Evolutionary conservation across 805 yeast genomes (phyloP).

Genomic region (Lipomyces orientalis): DNA sequence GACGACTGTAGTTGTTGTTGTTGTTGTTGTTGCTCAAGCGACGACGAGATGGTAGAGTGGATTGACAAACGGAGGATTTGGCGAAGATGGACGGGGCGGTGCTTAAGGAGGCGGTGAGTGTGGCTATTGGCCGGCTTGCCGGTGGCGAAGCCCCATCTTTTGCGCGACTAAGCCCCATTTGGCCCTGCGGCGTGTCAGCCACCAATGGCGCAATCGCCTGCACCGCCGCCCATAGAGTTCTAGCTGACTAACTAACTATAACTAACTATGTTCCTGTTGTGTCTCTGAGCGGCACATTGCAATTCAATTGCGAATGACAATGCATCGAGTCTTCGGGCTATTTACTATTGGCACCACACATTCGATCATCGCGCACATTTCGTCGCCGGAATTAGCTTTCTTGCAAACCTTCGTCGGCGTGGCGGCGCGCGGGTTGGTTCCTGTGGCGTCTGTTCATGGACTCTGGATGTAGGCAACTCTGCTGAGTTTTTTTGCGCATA

Average conservation of each 20-base stretch:
- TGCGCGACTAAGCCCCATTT: neutral
- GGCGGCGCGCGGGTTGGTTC: neutral
- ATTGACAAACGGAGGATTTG: neutral
- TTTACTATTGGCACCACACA: too few relatives aligned
- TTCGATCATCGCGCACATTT: too few relatives aligned
- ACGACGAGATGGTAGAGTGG: neutral
- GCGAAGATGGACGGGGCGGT: slow-evolving; percentile 17
- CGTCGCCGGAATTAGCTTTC: neutral
- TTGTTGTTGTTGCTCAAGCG: too few relatives aligned
- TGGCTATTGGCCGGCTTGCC: slow-evolving; percentile 11
- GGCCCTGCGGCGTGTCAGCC: neutral
- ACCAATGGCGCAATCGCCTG: slow-evolving; percentile 23
- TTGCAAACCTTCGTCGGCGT: slow-evolving; percentile 1
- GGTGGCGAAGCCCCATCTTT: neutral
- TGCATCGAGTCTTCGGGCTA: too few relatives aligned
- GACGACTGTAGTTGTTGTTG: too few relatives aligned
- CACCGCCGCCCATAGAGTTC: neutral
- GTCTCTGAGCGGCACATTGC: too few relatives aligned
- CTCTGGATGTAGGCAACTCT: too few relatives aligned
- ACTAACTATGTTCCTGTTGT: too few relatives aligned
- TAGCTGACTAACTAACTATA: too few relatives aligned
- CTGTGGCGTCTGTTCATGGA: too few relatives aligned
- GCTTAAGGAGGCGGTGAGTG: slow-evolving; percentile 11
- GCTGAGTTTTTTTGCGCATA: too few relatives aligned
- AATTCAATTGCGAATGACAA: too few relatives aligned